phyloP scores from a whole-genome alignment of 2,329 filamentous ascomycete species.

The Diaporthe ilicicola region DNA sequence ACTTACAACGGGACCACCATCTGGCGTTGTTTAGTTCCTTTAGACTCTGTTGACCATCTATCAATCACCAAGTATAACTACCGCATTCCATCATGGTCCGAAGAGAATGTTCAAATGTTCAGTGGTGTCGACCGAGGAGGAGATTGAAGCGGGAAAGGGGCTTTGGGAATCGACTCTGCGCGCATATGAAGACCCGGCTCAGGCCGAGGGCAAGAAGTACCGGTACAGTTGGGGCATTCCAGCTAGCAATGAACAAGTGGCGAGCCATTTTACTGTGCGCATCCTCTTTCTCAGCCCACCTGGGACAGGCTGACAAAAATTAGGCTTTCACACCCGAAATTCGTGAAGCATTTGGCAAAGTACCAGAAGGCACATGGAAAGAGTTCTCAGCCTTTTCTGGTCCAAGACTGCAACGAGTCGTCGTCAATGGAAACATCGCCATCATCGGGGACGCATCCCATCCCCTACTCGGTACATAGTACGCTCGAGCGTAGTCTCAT shows the following conservation, averaged over 20 bases:
- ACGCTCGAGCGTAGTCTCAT: too few species aligned
- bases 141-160: conserved; percentile 10
- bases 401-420: not conserved
- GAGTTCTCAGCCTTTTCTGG: conserved; percentile 28
- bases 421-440: conserved; percentile 18
- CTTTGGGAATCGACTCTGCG: conserved; percentile 27
- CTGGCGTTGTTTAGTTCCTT: conserved; percentile 25
- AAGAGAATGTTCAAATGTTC: conserved; percentile 26
- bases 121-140: conserved; percentile 17
- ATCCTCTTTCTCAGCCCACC: too few species aligned
- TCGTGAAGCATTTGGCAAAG: conserved; percentile 6
- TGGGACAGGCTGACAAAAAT: not conserved
- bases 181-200: conserved; percentile 21
- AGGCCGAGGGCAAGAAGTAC: conserved; percentile 13
- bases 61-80: conserved; percentile 30
- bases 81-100: conserved; percentile 25
- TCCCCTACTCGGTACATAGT: conserved; percentile 6
- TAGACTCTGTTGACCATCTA: conserved; percentile 7
- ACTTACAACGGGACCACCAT: conserved; percentile 28
- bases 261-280: not conserved
- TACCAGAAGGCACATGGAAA: conserved; percentile 19
- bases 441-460: conserved; percentile 26
- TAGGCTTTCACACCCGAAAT: conserved; percentile 23
- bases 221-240: conserved; percentile 26
- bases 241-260: conserved; percentile 3